These are phyloP conservation scores for Mucor irregularis DNA, from an alignment of 371 early-diverging fungal genomes.

Conservation along the genomic window DNA sequence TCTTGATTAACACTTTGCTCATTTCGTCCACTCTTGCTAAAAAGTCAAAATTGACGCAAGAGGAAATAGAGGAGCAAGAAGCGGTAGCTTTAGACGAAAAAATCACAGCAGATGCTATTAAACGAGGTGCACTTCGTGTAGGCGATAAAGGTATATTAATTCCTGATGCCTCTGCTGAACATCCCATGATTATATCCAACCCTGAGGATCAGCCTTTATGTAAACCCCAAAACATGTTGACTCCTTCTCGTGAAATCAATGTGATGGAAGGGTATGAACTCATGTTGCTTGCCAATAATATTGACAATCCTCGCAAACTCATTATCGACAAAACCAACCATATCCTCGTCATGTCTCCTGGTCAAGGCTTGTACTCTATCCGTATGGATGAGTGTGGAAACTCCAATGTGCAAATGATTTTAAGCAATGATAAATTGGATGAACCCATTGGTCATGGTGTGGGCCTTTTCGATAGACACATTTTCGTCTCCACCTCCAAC, in stretches of 20 bases:
- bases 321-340: constrained; percentile 41
- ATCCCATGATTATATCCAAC: constrained; percentile 36
- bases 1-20: neutral
- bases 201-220: constrained; percentile 42
- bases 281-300: constrained; percentile 26
- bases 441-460: constrained; percentile 27
- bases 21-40: neutral
- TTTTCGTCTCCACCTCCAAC: constrained; percentile 36
- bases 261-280: constrained; percentile 41
- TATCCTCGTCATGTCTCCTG: constrained; percentile 33
- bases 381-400: constrained; percentile 51
- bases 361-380: constrained; percentile 32
- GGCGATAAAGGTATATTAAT: constrained; percentile 25
- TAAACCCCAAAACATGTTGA: constrained; percentile 19
- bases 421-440: constrained; percentile 15
- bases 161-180: constrained; percentile 44
- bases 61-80: neutral
- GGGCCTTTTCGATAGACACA: constrained; percentile 21
- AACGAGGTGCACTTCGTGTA: constrained; percentile 31
- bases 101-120: neutral
- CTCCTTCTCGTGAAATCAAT: constrained; percentile 21
- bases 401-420: constrained; percentile 18
- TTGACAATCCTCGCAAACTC: constrained; percentile 35
- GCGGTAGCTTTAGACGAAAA: neutral
- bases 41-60: neutral